Evolutionary conservation across 352 stramenopile genomes (phyloP).

Genomic region (Phytophthora crassamura): DNA sequence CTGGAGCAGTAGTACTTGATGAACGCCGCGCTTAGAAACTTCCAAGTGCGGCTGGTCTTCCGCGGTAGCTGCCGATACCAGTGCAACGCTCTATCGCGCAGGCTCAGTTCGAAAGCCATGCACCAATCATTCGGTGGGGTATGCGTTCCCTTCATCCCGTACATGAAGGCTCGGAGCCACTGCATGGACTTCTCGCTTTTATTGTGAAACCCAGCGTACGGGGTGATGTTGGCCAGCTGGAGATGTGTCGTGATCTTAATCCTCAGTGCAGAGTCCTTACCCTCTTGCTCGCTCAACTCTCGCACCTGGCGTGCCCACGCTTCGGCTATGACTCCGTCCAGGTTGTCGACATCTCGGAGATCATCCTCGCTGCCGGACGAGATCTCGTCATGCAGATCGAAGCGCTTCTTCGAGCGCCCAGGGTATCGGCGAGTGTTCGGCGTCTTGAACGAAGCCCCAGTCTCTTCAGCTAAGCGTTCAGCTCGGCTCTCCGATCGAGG

Average conservation of each 20-base stretch:
- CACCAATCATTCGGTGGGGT: no score
- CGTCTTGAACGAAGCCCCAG: no score
- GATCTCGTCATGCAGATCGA: no score
- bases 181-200: constrained; percentile 10
- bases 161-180: constrained; percentile 10
- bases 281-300: background rate
- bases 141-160: no score
- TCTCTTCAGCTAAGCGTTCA: no score
- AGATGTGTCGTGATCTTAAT: background rate
- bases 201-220: background rate
- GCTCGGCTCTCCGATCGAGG: background rate
- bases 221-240: constrained; percentile 1
- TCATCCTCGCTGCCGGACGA: no score
- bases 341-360: no score
- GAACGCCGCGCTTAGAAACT: background rate
- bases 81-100: background rate
- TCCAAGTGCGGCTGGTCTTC: background rate
- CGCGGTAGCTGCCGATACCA: constrained; percentile 1
- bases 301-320: background rate
- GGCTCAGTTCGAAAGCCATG: no score
- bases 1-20: constrained; percentile 1
- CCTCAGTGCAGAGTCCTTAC: background rate
- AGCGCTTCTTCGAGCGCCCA: no score
- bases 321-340: no score
- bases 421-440: background rate